Percentiles rank a stretch among this genome's conserved stretches.
phyloP scores from a whole-genome alignment of 192 early-diverging fungal genomes.

The Podila epicladia region DNA sequence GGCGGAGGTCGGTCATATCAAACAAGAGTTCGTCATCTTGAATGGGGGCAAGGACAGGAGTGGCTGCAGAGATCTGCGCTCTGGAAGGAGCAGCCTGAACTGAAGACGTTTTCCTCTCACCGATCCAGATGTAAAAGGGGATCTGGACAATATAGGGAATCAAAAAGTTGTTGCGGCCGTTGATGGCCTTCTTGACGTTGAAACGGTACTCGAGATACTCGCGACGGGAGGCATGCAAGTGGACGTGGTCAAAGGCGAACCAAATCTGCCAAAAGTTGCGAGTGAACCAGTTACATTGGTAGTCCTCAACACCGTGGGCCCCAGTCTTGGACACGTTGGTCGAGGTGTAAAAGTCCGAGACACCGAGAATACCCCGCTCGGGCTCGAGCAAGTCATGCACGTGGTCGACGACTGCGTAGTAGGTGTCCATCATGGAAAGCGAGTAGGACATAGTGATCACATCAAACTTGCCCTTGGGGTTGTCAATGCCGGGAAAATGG shows the following conservation, averaged over 20 bases:
- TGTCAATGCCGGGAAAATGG: conserved; percentile 66
- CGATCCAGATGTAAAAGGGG: conserved; percentile 90
- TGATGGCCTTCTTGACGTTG: conserved; percentile 78
- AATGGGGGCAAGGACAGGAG: not conserved
- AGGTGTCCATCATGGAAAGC: conserved; percentile 86
- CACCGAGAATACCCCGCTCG: conserved; percentile 74
- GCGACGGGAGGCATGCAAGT: conserved; percentile 79
- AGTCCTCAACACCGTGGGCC: conserved; percentile 63
- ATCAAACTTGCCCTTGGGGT: conserved; percentile 69
- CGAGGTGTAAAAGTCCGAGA: conserved; percentile 86
- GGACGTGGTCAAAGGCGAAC: conserved; percentile 88
- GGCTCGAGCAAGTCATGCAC: conserved; percentile 66
- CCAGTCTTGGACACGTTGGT: conserved; percentile 50
- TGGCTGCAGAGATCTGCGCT: no score
- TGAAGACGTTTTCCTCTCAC: conserved; percentile 59
- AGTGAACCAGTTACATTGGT: conserved; percentile 80
- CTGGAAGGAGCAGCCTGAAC: not conserved
- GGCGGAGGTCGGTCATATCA: conserved; percentile 20
- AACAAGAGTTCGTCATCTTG: conserved; percentile 22
- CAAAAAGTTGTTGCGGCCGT: conserved; percentile 78
- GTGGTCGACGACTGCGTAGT: conserved; percentile 75
- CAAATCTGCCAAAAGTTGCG: conserved; percentile 90
- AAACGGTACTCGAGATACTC: conserved; percentile 88
- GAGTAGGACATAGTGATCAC: conserved; percentile 91
- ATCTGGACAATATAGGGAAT: conserved; percentile 77